These are phyloP conservation scores for Apiosordaria backusii DNA, from an alignment of 495 filamentous ascomycete species.

Conservation along the genomic window DNA sequence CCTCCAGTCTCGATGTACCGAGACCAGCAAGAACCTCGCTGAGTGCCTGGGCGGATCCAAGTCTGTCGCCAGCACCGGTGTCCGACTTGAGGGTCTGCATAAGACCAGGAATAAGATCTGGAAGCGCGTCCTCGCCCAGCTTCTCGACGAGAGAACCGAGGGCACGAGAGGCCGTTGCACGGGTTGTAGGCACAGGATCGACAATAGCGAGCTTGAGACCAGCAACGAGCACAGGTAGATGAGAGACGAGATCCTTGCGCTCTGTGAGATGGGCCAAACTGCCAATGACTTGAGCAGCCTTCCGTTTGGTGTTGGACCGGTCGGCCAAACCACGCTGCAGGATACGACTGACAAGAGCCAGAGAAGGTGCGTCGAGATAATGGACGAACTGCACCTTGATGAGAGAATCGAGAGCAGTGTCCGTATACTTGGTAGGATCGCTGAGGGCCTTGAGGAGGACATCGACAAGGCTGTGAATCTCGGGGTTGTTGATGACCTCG, in stretches of 20 bases:
- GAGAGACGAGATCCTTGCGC: conserved; percentile 84
- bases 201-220: conserved; percentile 85
- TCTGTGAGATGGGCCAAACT: conserved; percentile 96
- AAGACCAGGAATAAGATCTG: conserved; percentile 94
- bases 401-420: conserved; percentile 86
- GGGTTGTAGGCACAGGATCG: conserved; percentile 94
- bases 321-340: conserved; percentile 88
- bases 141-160: conserved; percentile 94
- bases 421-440: conserved; percentile 95
- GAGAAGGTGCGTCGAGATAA: conserved; percentile 91
- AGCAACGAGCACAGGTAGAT: conserved; percentile 88
- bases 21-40: conserved; percentile 94
- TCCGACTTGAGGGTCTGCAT: conserved; percentile 98
- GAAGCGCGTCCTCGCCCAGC: conserved; percentile 92
- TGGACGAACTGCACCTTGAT: conserved; percentile 96
- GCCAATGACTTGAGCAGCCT: conserved; percentile 94
- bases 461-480: conserved; percentile 85
- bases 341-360: conserved; percentile 91
- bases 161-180: conserved; percentile 93
- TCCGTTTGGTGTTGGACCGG: conserved; percentile 88
- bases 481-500: conserved; percentile 96
- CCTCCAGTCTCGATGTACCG: conserved; percentile 86
- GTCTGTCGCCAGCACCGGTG: conserved; percentile 87
- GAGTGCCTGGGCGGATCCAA: conserved; percentile 95
- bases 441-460: conserved; percentile 94